phyloP scores from a whole-genome alignment of 768 basidiomycete genomes.

The Thelephora ganbajun region DNA sequence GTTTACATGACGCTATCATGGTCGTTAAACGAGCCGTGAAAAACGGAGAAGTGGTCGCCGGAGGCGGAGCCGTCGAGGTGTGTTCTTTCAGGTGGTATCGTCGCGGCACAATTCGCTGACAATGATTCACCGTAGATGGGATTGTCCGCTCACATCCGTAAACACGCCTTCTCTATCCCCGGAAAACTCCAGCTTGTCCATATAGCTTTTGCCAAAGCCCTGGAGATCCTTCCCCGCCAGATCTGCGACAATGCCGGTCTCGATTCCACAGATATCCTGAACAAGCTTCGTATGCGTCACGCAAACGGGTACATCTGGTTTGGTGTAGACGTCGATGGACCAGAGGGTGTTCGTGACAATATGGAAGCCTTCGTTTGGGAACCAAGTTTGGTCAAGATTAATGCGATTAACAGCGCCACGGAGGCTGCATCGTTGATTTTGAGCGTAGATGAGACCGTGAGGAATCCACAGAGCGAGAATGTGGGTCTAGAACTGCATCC shows the following conservation, averaged over 20 bases:
- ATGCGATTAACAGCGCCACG: slow-evolving; percentile 88
- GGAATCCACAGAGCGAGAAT: slow-evolving; percentile 87
- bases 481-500: slow-evolving; percentile 30
- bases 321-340: slow-evolving; percentile 88
- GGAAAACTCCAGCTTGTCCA: slow-evolving; percentile 93
- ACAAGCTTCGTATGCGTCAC: slow-evolving; percentile 95
- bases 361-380: slow-evolving; percentile 99
- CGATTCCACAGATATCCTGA: slow-evolving; percentile 93
- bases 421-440: slow-evolving; percentile 95
- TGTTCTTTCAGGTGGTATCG: slow-evolving; percentile 5
- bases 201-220: slow-evolving; percentile 89
- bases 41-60: slow-evolving; percentile 93
- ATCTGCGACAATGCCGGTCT: slow-evolving; percentile 98
- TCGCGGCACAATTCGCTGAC: not conserved
- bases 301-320: slow-evolving; percentile 81
- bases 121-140: slow-evolving; percentile 59
- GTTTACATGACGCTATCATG: slow-evolving; percentile 98
- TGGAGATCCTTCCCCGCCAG: slow-evolving; percentile 95
- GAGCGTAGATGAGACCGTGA: slow-evolving; percentile 94
- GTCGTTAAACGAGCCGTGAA: slow-evolving; percentile 96
- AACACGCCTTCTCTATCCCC: slow-evolving; percentile 82
- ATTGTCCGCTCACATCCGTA: slow-evolving; percentile 85
- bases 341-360: slow-evolving; percentile 84
- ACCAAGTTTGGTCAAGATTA: slow-evolving; percentile 86
- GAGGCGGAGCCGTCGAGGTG: slow-evolving; percentile 95